These are phyloP conservation scores for Eucalyptus pauciflora DNA, from an alignment of 345 rosid genomes.

Conservation along the genomic window DNA sequence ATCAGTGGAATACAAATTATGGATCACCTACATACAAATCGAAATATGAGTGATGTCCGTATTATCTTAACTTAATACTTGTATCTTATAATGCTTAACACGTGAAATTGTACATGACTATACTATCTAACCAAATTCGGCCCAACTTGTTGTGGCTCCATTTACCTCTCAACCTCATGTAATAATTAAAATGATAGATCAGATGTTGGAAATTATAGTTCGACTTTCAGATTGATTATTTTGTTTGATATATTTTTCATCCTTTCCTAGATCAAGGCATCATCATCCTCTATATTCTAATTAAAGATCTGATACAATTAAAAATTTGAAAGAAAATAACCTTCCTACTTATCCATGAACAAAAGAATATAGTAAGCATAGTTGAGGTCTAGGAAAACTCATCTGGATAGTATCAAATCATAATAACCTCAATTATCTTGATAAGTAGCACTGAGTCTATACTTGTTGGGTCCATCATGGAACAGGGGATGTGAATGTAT, in stretches of 20 bases:
- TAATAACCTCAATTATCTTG: not conserved
- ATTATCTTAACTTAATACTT: not conserved
- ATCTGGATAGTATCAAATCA: accelerated
- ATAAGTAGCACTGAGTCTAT: not conserved
- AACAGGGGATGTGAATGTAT: accelerated
- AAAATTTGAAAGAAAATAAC: not conserved
- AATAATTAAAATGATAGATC: not conserved
- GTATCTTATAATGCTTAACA: not conserved
- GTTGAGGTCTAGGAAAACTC: no score
- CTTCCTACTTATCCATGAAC: not conserved
- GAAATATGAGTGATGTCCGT: not conserved
- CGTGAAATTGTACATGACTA: not conserved
- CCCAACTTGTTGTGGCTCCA: not conserved
- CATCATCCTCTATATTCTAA: not conserved
- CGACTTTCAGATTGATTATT: not conserved
- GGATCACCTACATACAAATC: not conserved
- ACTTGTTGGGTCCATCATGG: not conserved
- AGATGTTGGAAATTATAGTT: not conserved
- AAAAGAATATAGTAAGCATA: no score
- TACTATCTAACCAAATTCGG: no score
- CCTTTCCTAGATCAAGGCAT: no score
- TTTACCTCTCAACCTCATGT: not conserved
- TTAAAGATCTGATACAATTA: no score
- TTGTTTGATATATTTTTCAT: no score
- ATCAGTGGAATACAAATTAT: not conserved